Evolutionary conservation across 2,329 filamentous ascomycete genomes (phyloP).

Genomic region (Coniochaeta sp.): DNA sequence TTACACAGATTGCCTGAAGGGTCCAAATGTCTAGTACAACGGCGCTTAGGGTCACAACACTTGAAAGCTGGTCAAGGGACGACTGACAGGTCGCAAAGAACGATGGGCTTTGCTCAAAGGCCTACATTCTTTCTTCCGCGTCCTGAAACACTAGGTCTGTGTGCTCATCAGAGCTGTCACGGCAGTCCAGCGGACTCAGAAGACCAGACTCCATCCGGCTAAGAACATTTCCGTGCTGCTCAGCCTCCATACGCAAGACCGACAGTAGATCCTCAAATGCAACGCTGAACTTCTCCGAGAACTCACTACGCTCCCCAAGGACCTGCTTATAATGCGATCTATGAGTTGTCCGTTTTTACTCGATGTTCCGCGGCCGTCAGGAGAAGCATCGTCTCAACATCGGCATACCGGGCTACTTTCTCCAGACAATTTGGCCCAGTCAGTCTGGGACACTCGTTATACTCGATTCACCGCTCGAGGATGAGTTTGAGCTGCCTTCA

Average conservation of each 20-base stretch:
- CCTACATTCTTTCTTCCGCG: not conserved
- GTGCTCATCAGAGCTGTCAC: not conserved
- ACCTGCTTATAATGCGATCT: too few species aligned
- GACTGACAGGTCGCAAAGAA: too few species aligned
- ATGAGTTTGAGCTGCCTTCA: constrained; percentile 9
- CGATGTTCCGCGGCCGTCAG: not conserved
- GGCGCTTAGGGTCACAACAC: too few species aligned
- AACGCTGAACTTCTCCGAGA: too few species aligned
- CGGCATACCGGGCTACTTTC: not conserved
- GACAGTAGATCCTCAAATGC: not conserved
- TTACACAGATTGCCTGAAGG: too few species aligned
- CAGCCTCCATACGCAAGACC: too few species aligned
- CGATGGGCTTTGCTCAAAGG: not conserved
- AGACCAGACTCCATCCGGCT: not conserved
- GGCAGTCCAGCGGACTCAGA: not conserved
- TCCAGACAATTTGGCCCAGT: constrained; percentile 2
- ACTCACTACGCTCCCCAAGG: too few species aligned
- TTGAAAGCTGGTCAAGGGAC: too few species aligned
- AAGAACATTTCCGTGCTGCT: not conserved
- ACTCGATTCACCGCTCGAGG: constrained; percentile 4
- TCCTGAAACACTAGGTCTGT: not conserved
- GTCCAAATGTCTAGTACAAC: too few species aligned
- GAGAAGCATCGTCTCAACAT: not conserved
- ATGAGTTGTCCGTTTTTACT: too few species aligned
- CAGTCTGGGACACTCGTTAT: constrained; percentile 2